Conservation (phyloP, 2,329 filamentous ascomycete species). For the Ascochyta fabae region DNA sequence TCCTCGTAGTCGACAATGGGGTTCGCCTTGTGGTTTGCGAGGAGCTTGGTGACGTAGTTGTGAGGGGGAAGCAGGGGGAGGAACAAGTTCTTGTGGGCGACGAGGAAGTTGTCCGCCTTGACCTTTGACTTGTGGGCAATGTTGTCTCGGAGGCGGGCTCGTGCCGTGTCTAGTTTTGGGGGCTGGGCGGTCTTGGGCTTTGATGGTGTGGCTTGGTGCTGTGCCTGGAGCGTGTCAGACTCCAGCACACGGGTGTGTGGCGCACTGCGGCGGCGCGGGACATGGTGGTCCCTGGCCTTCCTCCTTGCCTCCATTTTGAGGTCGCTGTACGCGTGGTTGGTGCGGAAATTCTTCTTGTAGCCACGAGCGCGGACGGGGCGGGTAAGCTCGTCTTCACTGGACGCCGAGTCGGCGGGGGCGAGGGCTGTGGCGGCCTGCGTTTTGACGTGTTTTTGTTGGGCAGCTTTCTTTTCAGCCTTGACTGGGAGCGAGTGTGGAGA, state of each 20-base stretch:
- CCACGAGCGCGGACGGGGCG: constrained; percentile 14
- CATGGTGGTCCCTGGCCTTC: constrained; percentile 20
- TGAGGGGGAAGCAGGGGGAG: constrained; percentile 54
- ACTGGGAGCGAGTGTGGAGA: background rate
- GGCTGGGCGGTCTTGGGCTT: constrained; percentile 20
- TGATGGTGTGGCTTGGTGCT: constrained; percentile 12
- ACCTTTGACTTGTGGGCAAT: constrained; percentile 52
- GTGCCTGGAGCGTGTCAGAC: constrained; percentile 36
- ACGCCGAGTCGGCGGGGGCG: constrained; percentile 3
- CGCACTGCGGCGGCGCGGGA: constrained; percentile 31
- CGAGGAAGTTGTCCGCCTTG: constrained; percentile 55
- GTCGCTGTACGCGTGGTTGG: constrained; percentile 23
- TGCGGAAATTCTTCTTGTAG: constrained; percentile 20
- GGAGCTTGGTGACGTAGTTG: constrained; percentile 54
- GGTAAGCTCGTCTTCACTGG: constrained; percentile 37
- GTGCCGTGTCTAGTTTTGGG: constrained; percentile 48
- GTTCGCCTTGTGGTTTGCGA: constrained; percentile 23
- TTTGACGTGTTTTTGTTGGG: background rate
- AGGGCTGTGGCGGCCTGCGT: background rate
- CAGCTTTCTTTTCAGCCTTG: background rate
- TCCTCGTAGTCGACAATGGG: constrained; percentile 50
- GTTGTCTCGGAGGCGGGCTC: constrained; percentile 49
- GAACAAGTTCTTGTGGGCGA: constrained; percentile 55
- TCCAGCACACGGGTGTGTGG: constrained; percentile 37
- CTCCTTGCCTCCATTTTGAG: constrained; percentile 44